Evolutionary conservation across 2,329 filamentous ascomycete genomes (phyloP).

Genomic region (Ophiostoma ips): DNA sequence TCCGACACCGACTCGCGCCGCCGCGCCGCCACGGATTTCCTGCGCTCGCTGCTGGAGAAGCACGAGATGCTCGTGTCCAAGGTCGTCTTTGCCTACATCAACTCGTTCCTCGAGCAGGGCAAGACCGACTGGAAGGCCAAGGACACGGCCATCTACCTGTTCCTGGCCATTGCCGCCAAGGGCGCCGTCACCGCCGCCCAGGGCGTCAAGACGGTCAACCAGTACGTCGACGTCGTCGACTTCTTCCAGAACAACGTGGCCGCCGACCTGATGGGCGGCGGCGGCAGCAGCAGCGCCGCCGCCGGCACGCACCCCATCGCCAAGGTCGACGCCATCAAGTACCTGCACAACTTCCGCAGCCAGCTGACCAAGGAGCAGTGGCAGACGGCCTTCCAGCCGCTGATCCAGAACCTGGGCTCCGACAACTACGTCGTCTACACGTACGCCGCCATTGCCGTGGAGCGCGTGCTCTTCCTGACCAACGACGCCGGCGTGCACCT

Average conservation of each 20-base stretch:
- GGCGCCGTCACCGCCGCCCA: slow-evolving; percentile 75
- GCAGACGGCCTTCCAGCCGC: slow-evolving; percentile 73
- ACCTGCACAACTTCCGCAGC: slow-evolving; percentile 90
- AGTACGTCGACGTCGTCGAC: slow-evolving; percentile 75
- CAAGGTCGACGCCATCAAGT: slow-evolving; percentile 97
- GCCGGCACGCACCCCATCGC: slow-evolving; percentile 64
- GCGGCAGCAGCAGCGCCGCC: too few relatives aligned
- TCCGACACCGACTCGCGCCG: slow-evolving; percentile 90
- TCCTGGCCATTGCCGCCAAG: slow-evolving; percentile 86
- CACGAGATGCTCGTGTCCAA: slow-evolving; percentile 76
- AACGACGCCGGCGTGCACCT: slow-evolving; percentile 63
- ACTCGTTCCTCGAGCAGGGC: slow-evolving; percentile 69
- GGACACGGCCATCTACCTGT: slow-evolving; percentile 95
- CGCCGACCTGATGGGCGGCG: slow-evolving; percentile 64
- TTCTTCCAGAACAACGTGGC: slow-evolving; percentile 93
- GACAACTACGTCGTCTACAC: slow-evolving; percentile 95
- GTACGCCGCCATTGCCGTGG: slow-evolving; percentile 92
- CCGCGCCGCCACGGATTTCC: slow-evolving; percentile 86
- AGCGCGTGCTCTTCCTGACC: slow-evolving; percentile 74
- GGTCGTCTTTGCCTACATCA: slow-evolving; percentile 78
- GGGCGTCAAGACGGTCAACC: slow-evolving; percentile 82
- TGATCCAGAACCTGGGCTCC: slow-evolving; percentile 83
- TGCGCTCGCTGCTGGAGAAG: slow-evolving; percentile 75
- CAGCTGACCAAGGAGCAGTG: slow-evolving; percentile 86
- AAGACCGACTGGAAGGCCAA: slow-evolving; percentile 91